phyloP scores from a whole-genome alignment of 2,329 filamentous ascomycete species.

The Diaporthe capsici region DNA sequence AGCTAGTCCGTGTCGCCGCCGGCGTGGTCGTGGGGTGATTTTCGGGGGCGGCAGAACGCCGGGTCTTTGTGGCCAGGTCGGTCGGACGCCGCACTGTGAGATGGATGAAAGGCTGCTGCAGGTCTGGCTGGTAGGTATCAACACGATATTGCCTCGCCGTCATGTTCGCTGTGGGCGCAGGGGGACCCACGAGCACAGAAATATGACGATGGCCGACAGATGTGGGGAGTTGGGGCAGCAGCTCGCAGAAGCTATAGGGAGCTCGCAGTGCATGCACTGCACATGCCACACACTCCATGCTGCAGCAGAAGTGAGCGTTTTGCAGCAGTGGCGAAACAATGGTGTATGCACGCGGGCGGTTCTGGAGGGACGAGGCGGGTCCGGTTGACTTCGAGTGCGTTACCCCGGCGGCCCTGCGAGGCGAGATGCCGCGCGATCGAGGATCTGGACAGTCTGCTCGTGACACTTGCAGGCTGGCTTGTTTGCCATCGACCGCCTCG shows the following conservation, averaged over 20 bases:
- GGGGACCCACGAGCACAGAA: neutral
- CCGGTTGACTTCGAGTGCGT: neutral
- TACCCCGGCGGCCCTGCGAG: constrained; percentile 13
- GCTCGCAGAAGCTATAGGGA: constrained; percentile 1
- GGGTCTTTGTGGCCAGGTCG: neutral
- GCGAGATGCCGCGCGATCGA: neutral
- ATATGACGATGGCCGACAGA: constrained; percentile 24
- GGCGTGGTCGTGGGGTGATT: constrained; percentile 16
- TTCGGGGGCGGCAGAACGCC: constrained; percentile 26
- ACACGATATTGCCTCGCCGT: neutral
- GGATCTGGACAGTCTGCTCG: neutral
- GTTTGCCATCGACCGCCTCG: neutral
- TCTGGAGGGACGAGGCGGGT: constrained; percentile 1
- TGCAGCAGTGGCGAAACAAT: constrained; percentile 34
- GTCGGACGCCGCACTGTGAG: constrained; percentile 19
- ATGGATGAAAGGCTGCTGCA: constrained; percentile 2
- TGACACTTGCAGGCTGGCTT: neutral
- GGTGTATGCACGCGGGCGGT: constrained; percentile 5
- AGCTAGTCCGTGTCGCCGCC: constrained; percentile 17
- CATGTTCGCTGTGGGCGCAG: constrained; percentile 8
- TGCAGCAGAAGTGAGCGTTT: constrained; percentile 15
- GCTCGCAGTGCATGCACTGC: constrained; percentile 15
- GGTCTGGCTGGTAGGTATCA: neutral
- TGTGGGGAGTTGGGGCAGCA: constrained; percentile 1
- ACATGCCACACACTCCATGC: constrained; percentile 7